A percentile compares a stretch with the other conserved stretches of the same genome.
phyloP scores from a whole-genome alignment of 2,329 filamentous ascomycete species.

The Apiospora koreana region DNA sequence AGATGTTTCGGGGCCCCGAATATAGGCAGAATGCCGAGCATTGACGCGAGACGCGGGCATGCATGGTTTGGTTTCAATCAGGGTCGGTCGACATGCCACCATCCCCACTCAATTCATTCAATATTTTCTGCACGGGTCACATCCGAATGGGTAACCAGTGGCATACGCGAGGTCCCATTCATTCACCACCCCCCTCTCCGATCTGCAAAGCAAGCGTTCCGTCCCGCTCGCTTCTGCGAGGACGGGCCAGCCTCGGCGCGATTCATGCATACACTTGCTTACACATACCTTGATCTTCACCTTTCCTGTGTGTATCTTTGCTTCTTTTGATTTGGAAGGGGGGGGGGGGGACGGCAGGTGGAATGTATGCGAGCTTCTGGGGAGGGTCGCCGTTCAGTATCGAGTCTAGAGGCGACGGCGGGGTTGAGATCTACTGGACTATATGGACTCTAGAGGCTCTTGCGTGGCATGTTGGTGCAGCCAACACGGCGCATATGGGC shows the following conservation, averaged over 20 bases:
- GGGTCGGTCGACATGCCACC: background rate
- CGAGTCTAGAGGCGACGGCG: too few relatives aligned
- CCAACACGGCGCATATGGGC: too few relatives aligned
- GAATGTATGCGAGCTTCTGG: too few relatives aligned
- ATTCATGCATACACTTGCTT: background rate
- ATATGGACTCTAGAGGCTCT: too few relatives aligned
- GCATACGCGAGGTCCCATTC: background rate
- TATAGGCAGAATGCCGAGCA: background rate
- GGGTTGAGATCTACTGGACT: too few relatives aligned
- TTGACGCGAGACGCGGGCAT: background rate
- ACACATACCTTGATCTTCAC: background rate
- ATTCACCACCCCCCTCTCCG: too few relatives aligned
- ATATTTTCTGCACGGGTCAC: background rate
- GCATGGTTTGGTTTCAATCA: too few relatives aligned
- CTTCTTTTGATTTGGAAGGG: too few relatives aligned
- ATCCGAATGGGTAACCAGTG: background rate
- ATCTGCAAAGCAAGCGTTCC: background rate
- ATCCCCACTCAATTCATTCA: background rate
- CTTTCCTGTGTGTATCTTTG: background rate
- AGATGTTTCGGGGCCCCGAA: background rate
- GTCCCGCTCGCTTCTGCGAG: background rate
- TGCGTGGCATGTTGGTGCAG: too few relatives aligned
- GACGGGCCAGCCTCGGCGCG: background rate
- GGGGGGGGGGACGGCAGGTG: too few relatives aligned
- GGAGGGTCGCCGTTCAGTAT: too few relatives aligned